A percentile compares a stretch with the other conserved stretches of the same genome.
Evolutionary conservation across 2,329 filamentous ascomycete genomes (phyloP).

Genomic region (Hirsutella thompsonii): DNA sequence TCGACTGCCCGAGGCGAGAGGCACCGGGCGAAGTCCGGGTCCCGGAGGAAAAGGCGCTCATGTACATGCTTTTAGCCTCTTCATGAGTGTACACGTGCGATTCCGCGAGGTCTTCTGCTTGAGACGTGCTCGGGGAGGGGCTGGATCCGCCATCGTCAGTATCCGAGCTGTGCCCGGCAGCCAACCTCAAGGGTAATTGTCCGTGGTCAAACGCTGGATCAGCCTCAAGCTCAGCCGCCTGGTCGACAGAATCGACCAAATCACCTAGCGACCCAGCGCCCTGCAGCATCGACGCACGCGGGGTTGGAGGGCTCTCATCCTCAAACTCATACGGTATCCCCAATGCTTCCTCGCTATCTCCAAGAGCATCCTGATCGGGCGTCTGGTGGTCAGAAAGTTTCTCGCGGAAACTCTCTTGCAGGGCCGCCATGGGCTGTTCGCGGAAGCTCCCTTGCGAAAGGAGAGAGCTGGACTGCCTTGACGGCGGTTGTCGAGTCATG

Average conservation of each 20-base stretch:
- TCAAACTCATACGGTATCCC: constrained; percentile 41
- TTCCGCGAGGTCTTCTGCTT: constrained; percentile 41
- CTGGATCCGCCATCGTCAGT: not conserved
- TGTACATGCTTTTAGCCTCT: constrained; percentile 78
- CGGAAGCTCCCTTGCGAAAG: constrained; percentile 15
- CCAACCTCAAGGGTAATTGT: not conserved
- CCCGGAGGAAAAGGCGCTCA: constrained; percentile 52
- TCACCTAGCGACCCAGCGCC: constrained; percentile 11
- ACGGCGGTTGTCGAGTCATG: constrained; percentile 23
- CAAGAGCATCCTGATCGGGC: constrained; percentile 13
- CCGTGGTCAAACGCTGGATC: not conserved
- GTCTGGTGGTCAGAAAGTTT: constrained; percentile 11
- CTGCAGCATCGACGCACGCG: constrained; percentile 36
- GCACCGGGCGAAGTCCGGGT: constrained; percentile 10
- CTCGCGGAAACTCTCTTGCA: constrained; percentile 13
- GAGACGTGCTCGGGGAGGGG: constrained; percentile 4
- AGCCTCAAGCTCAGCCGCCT: no score
- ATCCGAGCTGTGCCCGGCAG: not conserved
- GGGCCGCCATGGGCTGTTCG: constrained; percentile 11
- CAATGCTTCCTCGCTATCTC: constrained; percentile 42
- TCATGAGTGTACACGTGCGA: constrained; percentile 67
- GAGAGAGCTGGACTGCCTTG: constrained; percentile 16
- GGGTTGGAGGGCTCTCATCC: constrained; percentile 32
- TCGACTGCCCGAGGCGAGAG: constrained; percentile 1
- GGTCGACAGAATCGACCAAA: no score